Conservation (phyloP, 1,284 basidiomycete genomes). For the Ganoderma boninense region DNA sequence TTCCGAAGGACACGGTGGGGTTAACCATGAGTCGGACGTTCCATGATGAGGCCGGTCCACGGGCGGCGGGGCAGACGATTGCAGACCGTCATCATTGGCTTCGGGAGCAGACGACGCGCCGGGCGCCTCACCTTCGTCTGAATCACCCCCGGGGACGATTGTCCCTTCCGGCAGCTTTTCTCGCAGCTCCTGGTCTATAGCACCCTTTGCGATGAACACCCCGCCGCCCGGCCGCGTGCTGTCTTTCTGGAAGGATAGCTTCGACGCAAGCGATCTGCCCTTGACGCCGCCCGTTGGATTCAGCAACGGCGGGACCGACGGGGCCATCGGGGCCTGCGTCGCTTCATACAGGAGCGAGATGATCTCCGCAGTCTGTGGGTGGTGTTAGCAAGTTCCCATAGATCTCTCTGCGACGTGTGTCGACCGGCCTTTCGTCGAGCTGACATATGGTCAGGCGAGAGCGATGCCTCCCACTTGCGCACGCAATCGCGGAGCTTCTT, state of each 20-base stretch:
- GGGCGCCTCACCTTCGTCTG: slow-evolving; percentile 58
- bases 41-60: slow-evolving; percentile 14
- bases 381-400: slow-evolving; percentile 32
- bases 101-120: slow-evolving; percentile 37
- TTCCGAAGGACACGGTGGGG: slow-evolving; percentile 12
- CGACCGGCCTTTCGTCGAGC: slow-evolving; percentile 82
- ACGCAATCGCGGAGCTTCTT: slow-evolving; percentile 85
- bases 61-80: slow-evolving; percentile 37
- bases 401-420: slow-evolving; percentile 36
- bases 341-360: slow-evolving; percentile 93
- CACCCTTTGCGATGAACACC: slow-evolving; percentile 78
- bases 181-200: slow-evolving; percentile 51
- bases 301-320: slow-evolving; percentile 66
- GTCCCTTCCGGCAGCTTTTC: slow-evolving; percentile 46
- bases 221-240: slow-evolving; percentile 83
- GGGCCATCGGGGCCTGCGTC: slow-evolving; percentile 74
- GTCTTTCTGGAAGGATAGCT: slow-evolving; percentile 78
- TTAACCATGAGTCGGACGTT: not conserved
- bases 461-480: slow-evolving; percentile 81
- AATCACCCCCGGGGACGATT: not conserved
- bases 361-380: slow-evolving; percentile 86
- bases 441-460: slow-evolving; percentile 89
- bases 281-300: slow-evolving; percentile 81
- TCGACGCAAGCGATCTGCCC: slow-evolving; percentile 59
- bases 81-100: slow-evolving; percentile 34